These are phyloP conservation scores for Pseudogymnoascus sp. DNA, from an alignment of 2,329 filamentous ascomycete species.

Conservation along the genomic window DNA sequence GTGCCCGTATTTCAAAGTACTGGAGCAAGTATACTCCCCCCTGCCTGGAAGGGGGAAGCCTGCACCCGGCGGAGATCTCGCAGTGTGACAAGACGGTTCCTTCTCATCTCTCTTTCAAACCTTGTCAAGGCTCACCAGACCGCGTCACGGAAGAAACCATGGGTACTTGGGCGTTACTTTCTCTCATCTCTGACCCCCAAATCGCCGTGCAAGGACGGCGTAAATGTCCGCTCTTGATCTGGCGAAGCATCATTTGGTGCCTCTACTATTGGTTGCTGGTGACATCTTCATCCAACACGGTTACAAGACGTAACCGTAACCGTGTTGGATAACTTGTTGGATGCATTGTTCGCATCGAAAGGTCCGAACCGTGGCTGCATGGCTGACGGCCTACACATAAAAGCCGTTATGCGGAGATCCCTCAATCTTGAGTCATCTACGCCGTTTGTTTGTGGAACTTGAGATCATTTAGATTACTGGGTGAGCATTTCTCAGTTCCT, in stretches of 20 bases:
- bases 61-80: background rate
- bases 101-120: background rate
- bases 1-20: background rate
- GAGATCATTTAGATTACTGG: background rate
- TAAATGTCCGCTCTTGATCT: background rate
- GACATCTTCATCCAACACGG: conserved; percentile 1
- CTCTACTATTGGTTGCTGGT: background rate
- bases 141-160: background rate
- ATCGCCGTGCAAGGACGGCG: background rate
- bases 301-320: background rate
- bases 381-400: background rate
- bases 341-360: background rate
- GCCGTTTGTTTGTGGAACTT: background rate
- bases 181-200: background rate
- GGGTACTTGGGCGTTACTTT: background rate
- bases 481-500: background rate
- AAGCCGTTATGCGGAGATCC: background rate
- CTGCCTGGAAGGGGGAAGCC: background rate
- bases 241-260: background rate
- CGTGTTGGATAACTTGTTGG: too few relatives aligned
- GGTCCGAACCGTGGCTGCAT: conserved; percentile 4
- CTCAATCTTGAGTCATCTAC: background rate
- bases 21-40: background rate
- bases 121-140: conserved; percentile 1
- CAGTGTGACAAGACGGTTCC: background rate